phyloP scores from a whole-genome alignment of 805 yeast species.

The Cyberlindnera euphorbiae region DNA sequence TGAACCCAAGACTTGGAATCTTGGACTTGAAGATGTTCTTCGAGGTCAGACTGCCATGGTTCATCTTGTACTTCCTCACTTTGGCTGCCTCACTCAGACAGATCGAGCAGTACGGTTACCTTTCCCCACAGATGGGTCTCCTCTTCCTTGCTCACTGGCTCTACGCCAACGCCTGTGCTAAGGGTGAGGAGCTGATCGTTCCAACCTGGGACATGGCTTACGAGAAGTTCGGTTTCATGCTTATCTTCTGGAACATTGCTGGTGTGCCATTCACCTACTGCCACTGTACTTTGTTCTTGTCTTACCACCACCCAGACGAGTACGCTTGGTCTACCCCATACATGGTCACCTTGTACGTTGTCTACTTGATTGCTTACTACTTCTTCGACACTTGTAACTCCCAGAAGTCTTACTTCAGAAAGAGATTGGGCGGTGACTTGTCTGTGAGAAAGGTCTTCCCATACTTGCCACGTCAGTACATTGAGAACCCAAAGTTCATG shows the following conservation, averaged over 20 bases:
- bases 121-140: constrained; percentile 69
- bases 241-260: constrained; percentile 97
- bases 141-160: constrained; percentile 84
- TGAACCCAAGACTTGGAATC: constrained; percentile 91
- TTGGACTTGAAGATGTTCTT: constrained; percentile 95
- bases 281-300: constrained; percentile 82
- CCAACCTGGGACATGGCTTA: constrained; percentile 99
- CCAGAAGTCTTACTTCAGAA: constrained; percentile 91
- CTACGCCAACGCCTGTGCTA: constrained; percentile 94
- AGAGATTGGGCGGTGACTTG: constrained; percentile 74
- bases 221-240: constrained; percentile 99
- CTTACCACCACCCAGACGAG: constrained; percentile 78
- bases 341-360: constrained; percentile 49
- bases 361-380: constrained; percentile 70
- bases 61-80: constrained; percentile 73
- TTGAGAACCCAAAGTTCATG: constrained; percentile 81
- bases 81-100: constrained; percentile 75
- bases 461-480: constrained; percentile 76
- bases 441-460: constrained; percentile 86
- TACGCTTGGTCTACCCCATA: constrained; percentile 68
- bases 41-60: constrained; percentile 98
- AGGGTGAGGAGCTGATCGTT: constrained; percentile 95
- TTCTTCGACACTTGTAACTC: constrained; percentile 94
- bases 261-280: constrained; percentile 99
- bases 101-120: constrained; percentile 73